phyloP scores from a whole-genome alignment of 768 basidiomycete genomes.

The Tricholoma bakamatsutake region DNA sequence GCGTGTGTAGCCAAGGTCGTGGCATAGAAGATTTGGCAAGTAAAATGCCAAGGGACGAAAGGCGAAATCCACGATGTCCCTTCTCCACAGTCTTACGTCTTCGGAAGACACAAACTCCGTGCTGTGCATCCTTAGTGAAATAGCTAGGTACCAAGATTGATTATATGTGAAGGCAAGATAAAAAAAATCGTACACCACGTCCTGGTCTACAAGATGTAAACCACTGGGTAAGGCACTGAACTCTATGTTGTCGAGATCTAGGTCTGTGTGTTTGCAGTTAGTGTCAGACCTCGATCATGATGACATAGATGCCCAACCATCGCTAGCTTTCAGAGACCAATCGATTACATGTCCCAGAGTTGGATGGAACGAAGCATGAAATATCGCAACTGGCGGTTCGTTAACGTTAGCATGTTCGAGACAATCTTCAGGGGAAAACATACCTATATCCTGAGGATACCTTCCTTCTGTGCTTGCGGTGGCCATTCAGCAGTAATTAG shows the following conservation, averaged over 20 bases:
- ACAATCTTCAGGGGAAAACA: slow-evolving; percentile 7
- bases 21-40: slow-evolving; percentile 59
- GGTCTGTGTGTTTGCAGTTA: slow-evolving; percentile 35
- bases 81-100: slow-evolving; percentile 61
- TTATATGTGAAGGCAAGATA: not conserved
- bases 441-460: slow-evolving; percentile 53
- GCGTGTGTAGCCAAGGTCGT: slow-evolving; percentile 72
- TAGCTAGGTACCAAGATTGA: slow-evolving; percentile 37
- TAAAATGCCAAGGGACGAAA: slow-evolving; percentile 73
- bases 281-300: not conserved
- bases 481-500: slow-evolving; percentile 18
- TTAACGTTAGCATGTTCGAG: not conserved
- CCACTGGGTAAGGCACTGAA: slow-evolving; percentile 82
- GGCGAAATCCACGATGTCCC: slow-evolving; percentile 74
- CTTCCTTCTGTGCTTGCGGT: slow-evolving; percentile 14
- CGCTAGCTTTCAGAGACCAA: slow-evolving; percentile 68
- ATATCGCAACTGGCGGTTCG: slow-evolving; percentile 59
- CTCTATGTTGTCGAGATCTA: slow-evolving; percentile 66
- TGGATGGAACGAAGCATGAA: slow-evolving; percentile 81
- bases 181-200: slow-evolving; percentile 58
- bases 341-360: slow-evolving; percentile 76
- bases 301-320: slow-evolving; percentile 38
- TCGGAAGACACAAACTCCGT: slow-evolving; percentile 71
- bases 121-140: slow-evolving; percentile 63
- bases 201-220: slow-evolving; percentile 71